phyloP scores from a whole-genome alignment of 139 green algal species.

The Chlamydomonas incerta region DNA sequence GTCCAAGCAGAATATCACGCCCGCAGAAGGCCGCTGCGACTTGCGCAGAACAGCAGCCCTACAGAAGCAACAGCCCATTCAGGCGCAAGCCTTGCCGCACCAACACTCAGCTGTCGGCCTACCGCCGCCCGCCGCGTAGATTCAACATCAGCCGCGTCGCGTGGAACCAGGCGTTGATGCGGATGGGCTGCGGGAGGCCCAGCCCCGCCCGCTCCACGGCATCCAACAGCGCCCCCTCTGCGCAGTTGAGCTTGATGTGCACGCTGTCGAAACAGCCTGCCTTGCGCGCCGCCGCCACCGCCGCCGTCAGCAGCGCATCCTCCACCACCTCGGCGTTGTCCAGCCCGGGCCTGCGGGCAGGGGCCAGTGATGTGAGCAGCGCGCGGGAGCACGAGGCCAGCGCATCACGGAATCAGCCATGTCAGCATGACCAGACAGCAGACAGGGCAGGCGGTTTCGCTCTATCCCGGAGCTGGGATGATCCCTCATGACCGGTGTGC shows the following conservation, averaged over 20 bases:
- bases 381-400: too few species aligned
- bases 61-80: too few species aligned
- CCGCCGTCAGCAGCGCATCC: slow-evolving; percentile 19
- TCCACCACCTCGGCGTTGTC: not conserved
- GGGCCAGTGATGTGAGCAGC: not conserved
- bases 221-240: not conserved
- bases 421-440: too few species aligned
- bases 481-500: too few species aligned
- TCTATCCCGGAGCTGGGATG: too few species aligned
- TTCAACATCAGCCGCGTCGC: not conserved
- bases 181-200: not conserved
- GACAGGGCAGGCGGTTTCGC: too few species aligned
- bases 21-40: too few species aligned
- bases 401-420: too few species aligned
- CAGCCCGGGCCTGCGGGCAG: not conserved
- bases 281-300: not conserved
- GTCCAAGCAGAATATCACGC: too few species aligned
- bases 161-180: slow-evolving; percentile 38
- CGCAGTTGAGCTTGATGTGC: slow-evolving; percentile 24
- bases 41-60: too few species aligned
- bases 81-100: too few species aligned
- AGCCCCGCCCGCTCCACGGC: not conserved
- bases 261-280: not conserved
- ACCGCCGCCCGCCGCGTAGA: not conserved
- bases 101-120: too few species aligned